Percentiles rank a stretch among this genome's conserved stretches.
Evolutionary conservation across 768 basidiomycete genomes (phyloP).

Genomic region (Pleurotus djamor): DNA sequence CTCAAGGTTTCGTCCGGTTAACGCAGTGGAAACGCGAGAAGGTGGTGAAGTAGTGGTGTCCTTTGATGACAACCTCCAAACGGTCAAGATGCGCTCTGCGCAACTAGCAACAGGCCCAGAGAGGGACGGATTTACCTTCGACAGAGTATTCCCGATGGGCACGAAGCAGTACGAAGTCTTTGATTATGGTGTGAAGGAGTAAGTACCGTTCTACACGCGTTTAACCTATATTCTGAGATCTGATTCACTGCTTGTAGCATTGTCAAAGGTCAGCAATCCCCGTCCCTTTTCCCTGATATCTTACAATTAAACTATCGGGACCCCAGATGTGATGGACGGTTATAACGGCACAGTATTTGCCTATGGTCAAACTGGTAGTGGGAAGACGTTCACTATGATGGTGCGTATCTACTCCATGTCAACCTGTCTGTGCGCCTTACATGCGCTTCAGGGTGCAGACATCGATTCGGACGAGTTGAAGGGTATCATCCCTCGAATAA

Average conservation of each 20-base stretch:
- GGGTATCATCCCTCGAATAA: conserved; percentile 97
- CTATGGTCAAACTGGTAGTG: conserved; percentile 85
- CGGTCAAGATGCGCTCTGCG: conserved; percentile 75
- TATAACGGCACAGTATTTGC: conserved; percentile 97
- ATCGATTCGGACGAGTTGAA: conserved; percentile 93
- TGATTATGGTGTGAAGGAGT: conserved; percentile 98
- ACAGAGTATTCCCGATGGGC: conserved; percentile 91
- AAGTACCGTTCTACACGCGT: conserved; percentile 27
- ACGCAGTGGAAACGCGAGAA: conserved; percentile 86
- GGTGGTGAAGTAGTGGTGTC: conserved; percentile 87
- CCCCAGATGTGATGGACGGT: conserved; percentile 91
- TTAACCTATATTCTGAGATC: neutral
- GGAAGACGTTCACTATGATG: conserved; percentile 99
- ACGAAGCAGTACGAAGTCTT: conserved; percentile 94
- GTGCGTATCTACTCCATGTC: conserved; percentile 32
- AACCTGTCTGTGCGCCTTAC: conserved; percentile 9
- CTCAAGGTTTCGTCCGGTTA: conserved; percentile 89
- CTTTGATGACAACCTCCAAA: conserved; percentile 85
- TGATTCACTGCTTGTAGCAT: conserved; percentile 47
- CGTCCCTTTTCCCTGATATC: conserved; percentile 5
- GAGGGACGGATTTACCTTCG: conserved; percentile 97
- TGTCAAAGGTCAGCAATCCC: conserved; percentile 67
- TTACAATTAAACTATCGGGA: neutral
- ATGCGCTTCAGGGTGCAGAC: conserved; percentile 69
- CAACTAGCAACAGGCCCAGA: conserved; percentile 78